Conservation (phyloP, 202 grass and related monocot species). For the Brachypodium distachyon region DNA sequence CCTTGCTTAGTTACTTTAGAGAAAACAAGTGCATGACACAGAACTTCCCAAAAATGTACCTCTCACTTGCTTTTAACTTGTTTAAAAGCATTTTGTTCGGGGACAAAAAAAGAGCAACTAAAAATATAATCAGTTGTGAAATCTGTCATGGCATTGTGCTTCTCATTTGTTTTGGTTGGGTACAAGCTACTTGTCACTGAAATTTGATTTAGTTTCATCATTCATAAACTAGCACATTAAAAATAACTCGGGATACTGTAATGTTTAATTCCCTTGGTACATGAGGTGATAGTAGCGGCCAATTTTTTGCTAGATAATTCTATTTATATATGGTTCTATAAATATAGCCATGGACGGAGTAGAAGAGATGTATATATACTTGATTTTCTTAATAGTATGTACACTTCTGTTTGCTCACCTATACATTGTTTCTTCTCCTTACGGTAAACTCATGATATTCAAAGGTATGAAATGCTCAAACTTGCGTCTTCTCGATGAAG, state of each 20-base stretch:
- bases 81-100: too few species aligned
- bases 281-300: neutral
- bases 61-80: too few species aligned
- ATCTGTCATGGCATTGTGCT: neutral
- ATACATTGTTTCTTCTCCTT: neutral
- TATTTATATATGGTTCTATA: neutral
- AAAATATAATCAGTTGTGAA: neutral
- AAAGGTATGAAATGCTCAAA: slow-evolving; percentile 31
- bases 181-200: neutral
- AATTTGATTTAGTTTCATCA: neutral
- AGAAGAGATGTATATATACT: neutral
- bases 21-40: too few species aligned
- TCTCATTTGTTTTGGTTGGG: neutral
- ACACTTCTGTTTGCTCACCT: neutral
- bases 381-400: neutral
- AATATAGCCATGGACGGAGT: neutral
- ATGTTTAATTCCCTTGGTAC: neutral
- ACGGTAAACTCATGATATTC: slow-evolving; percentile 6
- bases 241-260: neutral
- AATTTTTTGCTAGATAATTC: neutral
- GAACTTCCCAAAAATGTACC: too few species aligned
- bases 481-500: slow-evolving; percentile 29
- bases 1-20: neutral
- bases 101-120: too few species aligned
- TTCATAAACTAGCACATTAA: neutral